phyloP scores from a whole-genome alignment of 2,329 filamentous ascomycete species.

The Pseudogymnoascus sp. region DNA sequence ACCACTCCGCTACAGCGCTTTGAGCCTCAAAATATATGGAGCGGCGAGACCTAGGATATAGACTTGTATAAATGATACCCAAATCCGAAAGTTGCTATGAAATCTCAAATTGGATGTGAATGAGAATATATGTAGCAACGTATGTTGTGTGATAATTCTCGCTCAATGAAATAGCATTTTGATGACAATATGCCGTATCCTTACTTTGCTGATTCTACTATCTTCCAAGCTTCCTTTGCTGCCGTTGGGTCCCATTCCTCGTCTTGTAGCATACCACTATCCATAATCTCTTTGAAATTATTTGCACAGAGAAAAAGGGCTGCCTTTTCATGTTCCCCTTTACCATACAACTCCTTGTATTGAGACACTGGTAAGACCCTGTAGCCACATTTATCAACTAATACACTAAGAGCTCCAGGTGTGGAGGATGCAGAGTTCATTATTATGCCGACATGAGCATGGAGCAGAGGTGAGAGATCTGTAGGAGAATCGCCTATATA shows the following conservation, averaged over 20 bases:
- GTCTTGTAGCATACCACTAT: slow-evolving; percentile 13
- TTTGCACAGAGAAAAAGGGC: slow-evolving; percentile 15
- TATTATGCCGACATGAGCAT: slow-evolving; percentile 19
- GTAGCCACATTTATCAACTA: slow-evolving; percentile 15
- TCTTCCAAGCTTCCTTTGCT: neutral
- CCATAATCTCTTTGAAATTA: slow-evolving; percentile 21
- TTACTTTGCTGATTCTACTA: neutral
- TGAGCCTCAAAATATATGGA: slow-evolving; percentile 3
- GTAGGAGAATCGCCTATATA: slow-evolving; percentile 28
- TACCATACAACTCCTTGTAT: slow-evolving; percentile 15
- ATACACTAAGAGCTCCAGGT: neutral
- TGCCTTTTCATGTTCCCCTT: slow-evolving; percentile 14
- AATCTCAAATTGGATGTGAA: neutral
- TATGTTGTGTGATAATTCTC: too few species aligned
- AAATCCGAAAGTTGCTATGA: neutral
- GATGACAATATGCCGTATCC: neutral
- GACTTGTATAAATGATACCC: neutral
- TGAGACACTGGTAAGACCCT: slow-evolving; percentile 18
- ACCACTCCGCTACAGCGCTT: neutral
- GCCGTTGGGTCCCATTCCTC: neutral
- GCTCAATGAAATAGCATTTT: neutral
- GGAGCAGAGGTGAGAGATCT: slow-evolving; percentile 26
- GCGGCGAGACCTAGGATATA: neutral
- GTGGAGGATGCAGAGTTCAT: slow-evolving; percentile 13
- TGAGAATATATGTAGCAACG: neutral